Evolutionary conservation across 495 filamentous ascomycete species (phyloP).

Genomic region (Penicillium manginii): DNA sequence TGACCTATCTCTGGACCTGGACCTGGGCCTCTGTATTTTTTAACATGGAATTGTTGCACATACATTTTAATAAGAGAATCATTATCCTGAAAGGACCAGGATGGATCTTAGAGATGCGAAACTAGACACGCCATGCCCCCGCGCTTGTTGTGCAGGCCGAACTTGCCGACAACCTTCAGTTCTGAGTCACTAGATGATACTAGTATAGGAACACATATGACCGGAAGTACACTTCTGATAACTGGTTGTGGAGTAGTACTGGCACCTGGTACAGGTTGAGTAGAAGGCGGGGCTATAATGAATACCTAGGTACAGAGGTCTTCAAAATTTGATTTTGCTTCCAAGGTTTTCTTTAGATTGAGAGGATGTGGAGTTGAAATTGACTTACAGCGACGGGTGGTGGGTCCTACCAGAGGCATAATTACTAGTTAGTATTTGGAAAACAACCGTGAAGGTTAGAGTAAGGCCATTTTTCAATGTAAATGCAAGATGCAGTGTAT

Average conservation of each 20-base stretch:
- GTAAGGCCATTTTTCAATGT: constrained; percentile 8
- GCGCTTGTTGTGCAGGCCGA: constrained; percentile 99
- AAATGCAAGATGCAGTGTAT: constrained; percentile 9
- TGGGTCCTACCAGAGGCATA: constrained; percentile 96
- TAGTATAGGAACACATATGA: constrained; percentile 66
- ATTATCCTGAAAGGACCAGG: constrained; percentile 83
- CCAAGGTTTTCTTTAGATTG: no score
- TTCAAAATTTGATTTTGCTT: not conserved
- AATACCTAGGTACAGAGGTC: constrained; percentile 32
- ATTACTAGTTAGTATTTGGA: constrained; percentile 29
- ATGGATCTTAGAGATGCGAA: constrained; percentile 99
- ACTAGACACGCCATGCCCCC: constrained; percentile 99
- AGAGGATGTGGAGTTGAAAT: constrained; percentile 2
- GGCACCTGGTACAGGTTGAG: constrained; percentile 98
- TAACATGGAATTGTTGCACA: no score
- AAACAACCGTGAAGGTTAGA: constrained; percentile 41
- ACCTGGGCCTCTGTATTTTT: no score
- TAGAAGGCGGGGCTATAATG: constrained; percentile 72
- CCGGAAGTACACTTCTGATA: constrained; percentile 94
- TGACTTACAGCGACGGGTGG: constrained; percentile 72
- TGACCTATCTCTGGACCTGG: no score
- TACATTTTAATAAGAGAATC: no score
- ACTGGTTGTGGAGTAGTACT: constrained; percentile 96
- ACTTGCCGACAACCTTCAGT: constrained; percentile 99
- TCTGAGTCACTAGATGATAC: constrained; percentile 83